Percentiles rank a stretch among this genome's conserved stretches.
phyloP scores from a whole-genome alignment of 1,284 basidiomycete genomes.

The Fomes fomentarius region DNA sequence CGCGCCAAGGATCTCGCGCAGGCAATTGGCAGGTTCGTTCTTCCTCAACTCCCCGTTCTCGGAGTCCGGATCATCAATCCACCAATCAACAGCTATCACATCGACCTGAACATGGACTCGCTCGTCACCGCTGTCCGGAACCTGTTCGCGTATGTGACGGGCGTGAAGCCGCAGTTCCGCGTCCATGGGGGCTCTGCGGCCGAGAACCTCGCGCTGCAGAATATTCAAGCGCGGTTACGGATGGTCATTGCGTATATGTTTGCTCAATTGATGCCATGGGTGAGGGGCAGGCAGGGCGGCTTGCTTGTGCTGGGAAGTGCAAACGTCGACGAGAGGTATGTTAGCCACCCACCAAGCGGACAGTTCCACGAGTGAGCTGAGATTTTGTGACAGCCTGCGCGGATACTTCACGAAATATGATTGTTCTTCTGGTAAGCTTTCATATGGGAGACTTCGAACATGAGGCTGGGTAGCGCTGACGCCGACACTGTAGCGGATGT shows the following conservation, averaged over 20 bases:
- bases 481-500: constrained; percentile 75
- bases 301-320: constrained; percentile 95
- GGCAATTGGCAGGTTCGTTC: constrained; percentile 84
- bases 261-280: constrained; percentile 95
- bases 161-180: constrained; percentile 81
- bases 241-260: constrained; percentile 99
- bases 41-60: background rate
- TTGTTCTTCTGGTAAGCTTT: constrained; percentile 87
- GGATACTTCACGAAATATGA: constrained; percentile 99
- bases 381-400: constrained; percentile 62
- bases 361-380: background rate
- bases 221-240: constrained; percentile 94
- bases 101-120: constrained; percentile 96
- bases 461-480: background rate
- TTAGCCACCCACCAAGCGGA: background rate
- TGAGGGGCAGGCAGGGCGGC: constrained; percentile 82
- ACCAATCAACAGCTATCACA: constrained; percentile 80
- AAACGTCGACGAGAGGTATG: constrained; percentile 94
- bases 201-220: constrained; percentile 97
- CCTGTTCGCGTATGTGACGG: constrained; percentile 87
- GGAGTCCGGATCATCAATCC: background rate
- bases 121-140: constrained; percentile 84
- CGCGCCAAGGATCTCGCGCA: constrained; percentile 87
- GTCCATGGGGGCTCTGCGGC: constrained; percentile 86
- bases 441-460: constrained; percentile 20